Evolutionary conservation across 139 green algal species (phyloP), one percentile per base, ranked within the genome.

Genomic region (Monoraphidium neglectum): DNA sequence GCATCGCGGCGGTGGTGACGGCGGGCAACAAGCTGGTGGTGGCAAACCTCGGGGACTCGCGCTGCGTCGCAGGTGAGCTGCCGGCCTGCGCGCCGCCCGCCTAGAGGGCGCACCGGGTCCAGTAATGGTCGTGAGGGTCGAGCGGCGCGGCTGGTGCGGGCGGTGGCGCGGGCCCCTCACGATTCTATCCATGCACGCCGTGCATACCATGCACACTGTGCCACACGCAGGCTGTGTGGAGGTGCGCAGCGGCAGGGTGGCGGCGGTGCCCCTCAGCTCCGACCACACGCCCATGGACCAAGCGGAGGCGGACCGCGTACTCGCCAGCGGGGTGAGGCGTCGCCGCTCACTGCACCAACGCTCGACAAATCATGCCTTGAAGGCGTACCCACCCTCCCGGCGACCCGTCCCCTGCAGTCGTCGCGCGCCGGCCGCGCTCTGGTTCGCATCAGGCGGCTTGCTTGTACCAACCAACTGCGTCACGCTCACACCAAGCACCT

Each of bases 211-310:
- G n/a, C n/a, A n/a, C n/a, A n/a, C n/a, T n/a, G n/a, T n/a, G n/a
- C n/a, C n/a, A n/a, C n/a, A n/a, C 40, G 49, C 82, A 87, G 72
- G 79, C 56, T 65, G 70, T 43, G 67, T 79, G 28, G 68, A 70
- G 23, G 12, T 18, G 2, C 43, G 43, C 8, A 51, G 49, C 46
- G 78, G 78, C 54, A 68, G 57, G 21, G 78, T 83, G 15, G 59
- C 57, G 23, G 82, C 79, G 4, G 69, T 82, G 26, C 61, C 83
- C 23, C 77, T 91, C 3, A 86, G 63, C n/a, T 79, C 68, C 28
- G 87, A 92, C 56, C 87, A 92, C 78, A 87, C 70, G 16, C 84
- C 84, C 15, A 69, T 76, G n/a, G 67, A 84, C 26, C 57, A 81
- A 32, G 26, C 60, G 3, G 87, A 92, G 67, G 84, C 83, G 15